Conservation (phyloP, 2,329 filamentous ascomycete species). For the Colletotrichum godetiae region DNA sequence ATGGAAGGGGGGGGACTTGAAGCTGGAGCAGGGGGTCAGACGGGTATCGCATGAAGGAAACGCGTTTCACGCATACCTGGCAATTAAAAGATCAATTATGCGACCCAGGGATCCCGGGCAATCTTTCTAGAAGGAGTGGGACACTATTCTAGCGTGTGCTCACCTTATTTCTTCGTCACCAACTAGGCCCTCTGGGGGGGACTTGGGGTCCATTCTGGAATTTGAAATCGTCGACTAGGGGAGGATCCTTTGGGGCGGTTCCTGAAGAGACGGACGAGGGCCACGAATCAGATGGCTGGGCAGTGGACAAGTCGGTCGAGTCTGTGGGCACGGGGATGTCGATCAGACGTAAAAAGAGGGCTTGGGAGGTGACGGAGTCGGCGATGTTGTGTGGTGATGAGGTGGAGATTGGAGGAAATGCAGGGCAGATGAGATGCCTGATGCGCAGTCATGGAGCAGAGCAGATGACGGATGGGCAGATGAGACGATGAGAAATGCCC, state of each 20-base stretch:
- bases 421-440: conserved; percentile 12
- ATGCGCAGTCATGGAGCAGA: neutral
- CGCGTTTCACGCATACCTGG: conserved; percentile 56
- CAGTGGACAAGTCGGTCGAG: conserved; percentile 1
- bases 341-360: conserved; percentile 28
- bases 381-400: neutral
- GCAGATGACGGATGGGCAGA: conserved; percentile 1
- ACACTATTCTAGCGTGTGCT: conserved; percentile 47
- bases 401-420: conserved; percentile 11
- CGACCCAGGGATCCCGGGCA: conserved; percentile 43
- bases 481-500: neutral
- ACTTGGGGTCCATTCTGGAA: neutral
- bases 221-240: conserved; percentile 8
- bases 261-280: neutral
- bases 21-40: conserved; percentile 40
- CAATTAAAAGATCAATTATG: conserved; percentile 62
- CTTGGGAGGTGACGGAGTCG: conserved; percentile 11
- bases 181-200: neutral
- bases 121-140: conserved; percentile 50
- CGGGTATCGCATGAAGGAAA: conserved; percentile 56
- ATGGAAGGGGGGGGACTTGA: conserved; percentile 19
- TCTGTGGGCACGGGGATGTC: conserved; percentile 28
- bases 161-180: conserved; percentile 30
- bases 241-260: conserved; percentile 1
- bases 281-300: conserved; percentile 25